A percentile compares a stretch with the other conserved stretches of the same genome.
Evolutionary conservation across 129 eudicot species (phyloP).

Genomic region (Oenanthe sinensis): DNA sequence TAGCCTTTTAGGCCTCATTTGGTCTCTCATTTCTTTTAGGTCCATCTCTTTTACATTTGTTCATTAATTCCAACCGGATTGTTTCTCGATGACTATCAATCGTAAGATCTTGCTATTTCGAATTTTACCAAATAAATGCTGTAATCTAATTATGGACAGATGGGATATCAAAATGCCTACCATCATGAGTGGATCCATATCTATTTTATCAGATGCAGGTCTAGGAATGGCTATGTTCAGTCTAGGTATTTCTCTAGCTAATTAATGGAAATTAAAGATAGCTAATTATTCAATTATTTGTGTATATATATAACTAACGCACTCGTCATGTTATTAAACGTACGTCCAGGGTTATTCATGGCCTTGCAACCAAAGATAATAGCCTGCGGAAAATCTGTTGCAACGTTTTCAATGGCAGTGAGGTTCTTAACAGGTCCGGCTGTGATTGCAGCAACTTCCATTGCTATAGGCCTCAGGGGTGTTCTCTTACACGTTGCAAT

Average conservation of each 20-base stretch:
- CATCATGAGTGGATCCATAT: conserved; percentile 80
- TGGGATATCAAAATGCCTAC: conserved; percentile 94
- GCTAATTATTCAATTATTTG: not conserved
- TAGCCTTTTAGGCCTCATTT: conserved; percentile 77
- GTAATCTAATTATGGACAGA: conserved; percentile 25
- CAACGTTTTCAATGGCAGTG: conserved; percentile 93
- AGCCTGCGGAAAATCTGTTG: conserved; percentile 89
- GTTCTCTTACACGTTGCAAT: conserved; percentile 84
- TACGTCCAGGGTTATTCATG: conserved; percentile 77
- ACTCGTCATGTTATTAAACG: no score
- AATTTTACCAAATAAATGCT: not conserved
- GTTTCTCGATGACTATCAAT: not conserved
- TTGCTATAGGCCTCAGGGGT: conserved; percentile 91
- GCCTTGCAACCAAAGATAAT: conserved; percentile 93
- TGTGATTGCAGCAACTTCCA: conserved; percentile 93
- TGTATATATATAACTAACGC: no score
- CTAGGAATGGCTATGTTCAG: conserved; percentile 99
- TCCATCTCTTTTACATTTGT: conserved; percentile 5
- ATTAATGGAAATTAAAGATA: not conserved
- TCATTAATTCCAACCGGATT: no score
- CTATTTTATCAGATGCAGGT: conserved; percentile 88
- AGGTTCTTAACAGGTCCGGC: conserved; percentile 98
- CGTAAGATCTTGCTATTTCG: not conserved
- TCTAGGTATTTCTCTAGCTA: conserved; percentile 40
- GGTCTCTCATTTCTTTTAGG: conserved; percentile 93